Evolutionary conservation across 1,284 basidiomycete genomes (phyloP).

Genomic region (Leucoagaricus sp.): DNA sequence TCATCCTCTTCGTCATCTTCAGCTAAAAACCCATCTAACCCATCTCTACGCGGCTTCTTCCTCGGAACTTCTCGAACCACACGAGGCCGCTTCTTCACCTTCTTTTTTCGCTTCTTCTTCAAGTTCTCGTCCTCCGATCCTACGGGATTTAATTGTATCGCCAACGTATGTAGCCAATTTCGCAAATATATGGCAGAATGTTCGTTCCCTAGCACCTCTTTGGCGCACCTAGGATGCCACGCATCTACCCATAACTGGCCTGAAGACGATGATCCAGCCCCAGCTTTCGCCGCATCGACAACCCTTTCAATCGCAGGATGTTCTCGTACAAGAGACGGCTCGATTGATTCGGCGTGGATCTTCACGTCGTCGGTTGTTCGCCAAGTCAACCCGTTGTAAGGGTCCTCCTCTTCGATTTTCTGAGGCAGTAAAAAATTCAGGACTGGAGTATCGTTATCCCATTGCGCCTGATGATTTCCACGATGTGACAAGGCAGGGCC

Average conservation of each 20-base stretch:
- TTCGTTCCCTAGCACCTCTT: conserved; percentile 85
- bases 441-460: not conserved
- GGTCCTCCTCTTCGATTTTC: conserved; percentile 1
- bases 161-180: conserved; percentile 78
- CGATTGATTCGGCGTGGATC: conserved; percentile 2
- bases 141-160: conserved; percentile 50
- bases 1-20: conserved; percentile 44
- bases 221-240: conserved; percentile 74
- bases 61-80: conserved; percentile 25
- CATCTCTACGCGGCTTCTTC: conserved; percentile 48
- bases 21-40: conserved; percentile 56
- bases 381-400: not conserved
- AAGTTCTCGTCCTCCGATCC: conserved; percentile 35
- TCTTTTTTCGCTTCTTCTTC: conserved; percentile 32
- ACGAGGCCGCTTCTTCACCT: conserved; percentile 17
- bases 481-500: not conserved
- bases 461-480: conserved; percentile 2
- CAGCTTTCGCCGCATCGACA: conserved; percentile 25
- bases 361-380: conserved; percentile 2
- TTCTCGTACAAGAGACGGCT: conserved; percentile 8
- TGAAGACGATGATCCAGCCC: conserved; percentile 27
- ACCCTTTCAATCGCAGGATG: conserved; percentile 61
- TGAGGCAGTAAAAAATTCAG: conserved; percentile 7
- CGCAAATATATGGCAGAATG: conserved; percentile 72
- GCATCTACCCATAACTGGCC: conserved; percentile 71